Evolutionary conservation across 768 basidiomycete species (phyloP), one percentile per base, ranked within the genome.

Genomic region (Pulveroboletus sp.): DNA sequence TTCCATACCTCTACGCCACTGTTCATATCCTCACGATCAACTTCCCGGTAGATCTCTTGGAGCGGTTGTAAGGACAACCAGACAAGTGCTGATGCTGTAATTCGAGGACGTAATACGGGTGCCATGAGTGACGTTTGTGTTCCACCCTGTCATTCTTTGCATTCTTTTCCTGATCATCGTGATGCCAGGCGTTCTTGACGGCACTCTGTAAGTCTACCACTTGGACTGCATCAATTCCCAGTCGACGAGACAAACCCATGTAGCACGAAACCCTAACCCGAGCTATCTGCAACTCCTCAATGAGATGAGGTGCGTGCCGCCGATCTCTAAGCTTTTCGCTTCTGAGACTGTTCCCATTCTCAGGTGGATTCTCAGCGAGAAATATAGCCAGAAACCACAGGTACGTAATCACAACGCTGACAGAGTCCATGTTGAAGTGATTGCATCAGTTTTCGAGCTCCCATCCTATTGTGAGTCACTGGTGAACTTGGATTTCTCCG

Each of bases 1-100:
- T 30, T 43, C 43, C 13, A 6, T 29, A 45, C n/a, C n/a, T n/a
- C n/a, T n/a, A n/a, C n/a, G n/a, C 17, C 20, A 10, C n/a, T 20
- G 10, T 35, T 2, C 14, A 31, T 16, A 16, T 24, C 13, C 34
- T 49, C 23, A 43, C 22, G 20, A 19, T 38, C 14, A 16, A 23
- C 6, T 42, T 31, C 27, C 24, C 12, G 8, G 34, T 14, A 89
- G 87, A 85, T 89, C n/a, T 85, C 83, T n/a, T 89, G 82, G 78
- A 86, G 85, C 61, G 88, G 86, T 23, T 88, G 87, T 65, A 86
- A 85, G 54, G 88, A 89, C 63, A 75, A 80, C 14, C 86, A 89
- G 64, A 89, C 86, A n/a, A 89, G 86, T 57, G 87, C 87, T 16
- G 88, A 90, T 60, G 79, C 86, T 4, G 70, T 73, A 35, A 83